Base-by-base conservation (phyloP, 169 alveolate genomes). In the Eimeria acervulina region DNA sequence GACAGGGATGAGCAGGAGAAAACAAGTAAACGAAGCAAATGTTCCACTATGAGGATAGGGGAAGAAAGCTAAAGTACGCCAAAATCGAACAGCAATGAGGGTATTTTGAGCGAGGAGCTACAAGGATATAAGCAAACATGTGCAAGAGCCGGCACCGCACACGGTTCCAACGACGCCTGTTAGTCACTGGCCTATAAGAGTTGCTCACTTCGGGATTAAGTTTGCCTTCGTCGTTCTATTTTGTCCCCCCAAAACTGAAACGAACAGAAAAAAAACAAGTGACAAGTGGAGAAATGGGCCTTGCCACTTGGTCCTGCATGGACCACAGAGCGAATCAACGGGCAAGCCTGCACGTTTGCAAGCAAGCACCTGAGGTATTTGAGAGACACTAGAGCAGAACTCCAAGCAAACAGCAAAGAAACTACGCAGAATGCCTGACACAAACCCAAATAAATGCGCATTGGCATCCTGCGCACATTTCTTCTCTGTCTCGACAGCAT, bases 401-500 rank as follows among this genome's bases (percentile, higher is more conserved):
- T 23, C 47, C 3, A 31, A 33, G 80, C n/a, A 33, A 10, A 28
- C 3, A 31, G n/a, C 42, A 33, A 33, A 68, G 4, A 4, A 31
- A 33, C 0, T 8, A 17, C 33, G 42, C n/a, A 23, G 42, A 15
- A n/a, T 33, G 7, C 80, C 33, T 33, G 7, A 15, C 4, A n/a
- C 80, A 68, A 2, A 47, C 47, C 80, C 47, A 68, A 68, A 15
- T 59, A 63, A 63, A 23, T 15, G 36, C 23, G 47, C 80, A 68
- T 15, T 68, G 47, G 19, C 80, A 17, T 0, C 33, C 63, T 47
- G 66, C 95, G 36, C 40, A 72, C 88, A 93, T 93, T 95, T 96
- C 97, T 96, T 96, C 44, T 80, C 96, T n/a, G 96, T 93, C 52
- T 90, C 97, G 15, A 96, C 89, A 1, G 31, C 96, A 28, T 95